Percentiles rank a stretch among this genome's conserved stretches.
Evolutionary conservation across 2,329 filamentous ascomycete genomes (phyloP).

Genomic region (Aspergillus bombycis): DNA sequence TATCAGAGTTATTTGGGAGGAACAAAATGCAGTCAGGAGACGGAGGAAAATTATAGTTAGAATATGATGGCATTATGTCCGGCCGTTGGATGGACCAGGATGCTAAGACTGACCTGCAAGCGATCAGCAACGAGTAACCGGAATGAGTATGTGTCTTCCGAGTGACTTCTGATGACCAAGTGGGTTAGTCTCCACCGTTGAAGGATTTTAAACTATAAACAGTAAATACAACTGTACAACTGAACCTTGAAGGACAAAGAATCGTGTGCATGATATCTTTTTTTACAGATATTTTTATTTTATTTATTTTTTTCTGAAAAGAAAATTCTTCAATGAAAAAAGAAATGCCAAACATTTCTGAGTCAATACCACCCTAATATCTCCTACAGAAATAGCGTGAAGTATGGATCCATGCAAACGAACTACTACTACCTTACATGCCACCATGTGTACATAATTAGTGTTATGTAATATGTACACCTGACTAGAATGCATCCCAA

Average conservation of each 20-base stretch:
- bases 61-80: background rate
- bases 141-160: background rate
- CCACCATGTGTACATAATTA: background rate
- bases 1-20: background rate
- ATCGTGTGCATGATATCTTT: background rate
- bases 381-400: background rate
- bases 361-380: background rate
- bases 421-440: background rate
- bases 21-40: background rate
- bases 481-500: background rate
- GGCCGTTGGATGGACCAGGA: background rate
- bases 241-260: background rate
- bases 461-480: slow-evolving; percentile 2
- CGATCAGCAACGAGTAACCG: background rate
- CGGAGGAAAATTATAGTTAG: background rate
- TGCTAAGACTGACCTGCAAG: slow-evolving; percentile 1
- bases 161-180: background rate
- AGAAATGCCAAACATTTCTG: background rate
- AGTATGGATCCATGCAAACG: background rate
- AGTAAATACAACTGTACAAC: background rate
- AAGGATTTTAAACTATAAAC: background rate
- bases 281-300: too few relatives aligned
- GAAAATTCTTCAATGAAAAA: background rate
- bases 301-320: background rate
- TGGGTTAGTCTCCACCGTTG: slow-evolving; percentile 1